Percentiles rank a stretch among this genome's conserved stretches.
phyloP scores from a whole-genome alignment of 2,329 filamentous ascomycete genomes.

The Aspergillus sp. region DNA sequence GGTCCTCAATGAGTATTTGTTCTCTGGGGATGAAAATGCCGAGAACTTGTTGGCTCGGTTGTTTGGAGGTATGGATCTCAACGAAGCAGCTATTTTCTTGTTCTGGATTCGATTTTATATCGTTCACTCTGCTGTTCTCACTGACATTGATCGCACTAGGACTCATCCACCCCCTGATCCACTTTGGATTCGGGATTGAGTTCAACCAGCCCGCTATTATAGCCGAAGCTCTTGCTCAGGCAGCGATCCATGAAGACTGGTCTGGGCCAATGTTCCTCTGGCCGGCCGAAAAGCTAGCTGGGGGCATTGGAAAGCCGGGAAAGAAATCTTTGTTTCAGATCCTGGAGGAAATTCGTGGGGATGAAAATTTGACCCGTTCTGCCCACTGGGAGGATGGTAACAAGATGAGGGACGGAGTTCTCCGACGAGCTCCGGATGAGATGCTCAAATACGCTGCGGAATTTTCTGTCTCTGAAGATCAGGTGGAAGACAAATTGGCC shows the following conservation, averaged over 20 bases:
- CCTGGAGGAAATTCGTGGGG: conserved; percentile 57
- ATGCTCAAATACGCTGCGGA: conserved; percentile 62
- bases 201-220: conserved; percentile 79
- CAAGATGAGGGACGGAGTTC: conserved; percentile 68
- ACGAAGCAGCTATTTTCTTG: too few relatives aligned
- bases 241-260: conserved; percentile 65
- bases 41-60: conserved; percentile 69
- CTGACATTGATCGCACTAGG: conserved; percentile 42
- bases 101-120: too few relatives aligned
- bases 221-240: conserved; percentile 75
- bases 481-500: conserved; percentile 57
- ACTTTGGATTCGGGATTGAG: conserved; percentile 81
- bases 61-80: conserved; percentile 55
- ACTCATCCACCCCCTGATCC: conserved; percentile 77
- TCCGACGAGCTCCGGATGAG: conserved; percentile 62
- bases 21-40: conserved; percentile 63
- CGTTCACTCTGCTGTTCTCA: not conserved
- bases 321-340: conserved; percentile 56
- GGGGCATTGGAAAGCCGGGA: conserved; percentile 28
- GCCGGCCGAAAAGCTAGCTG: conserved; percentile 35
- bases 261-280: conserved; percentile 54
- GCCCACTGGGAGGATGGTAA: conserved; percentile 56
- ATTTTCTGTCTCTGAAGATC: conserved; percentile 56
- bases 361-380: conserved; percentile 58
- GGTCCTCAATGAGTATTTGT: conserved; percentile 66